Base-by-base conservation (phyloP, 2,329 filamentous ascomycete genomes). In the Cercospora sojina region DNA sequence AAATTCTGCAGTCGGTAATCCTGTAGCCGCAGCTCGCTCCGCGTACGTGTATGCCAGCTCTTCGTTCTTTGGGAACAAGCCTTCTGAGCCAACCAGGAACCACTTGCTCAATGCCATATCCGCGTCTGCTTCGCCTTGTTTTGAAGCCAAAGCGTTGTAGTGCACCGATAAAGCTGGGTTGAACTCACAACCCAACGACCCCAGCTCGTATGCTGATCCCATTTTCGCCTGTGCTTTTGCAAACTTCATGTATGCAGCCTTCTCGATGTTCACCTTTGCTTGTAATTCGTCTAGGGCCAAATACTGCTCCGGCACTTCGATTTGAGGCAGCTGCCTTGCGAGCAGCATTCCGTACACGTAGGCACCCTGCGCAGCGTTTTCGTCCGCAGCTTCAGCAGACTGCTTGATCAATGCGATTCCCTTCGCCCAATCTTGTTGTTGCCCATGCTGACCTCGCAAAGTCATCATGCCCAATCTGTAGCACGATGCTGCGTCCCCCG, bases 71-170 rank as follows among this genome's bases (percentile, higher is more conserved):
- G 91, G 87, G 76, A 99, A 97, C 6, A 96, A 85, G 23, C 90
- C 90, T 72, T 98, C 94, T 71, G 95, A 93, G 2, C 95, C 95
- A 75, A 96, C 98, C 29, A 99, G 84, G 77, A 98, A 99, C 95
- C 95, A 99, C 79, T 97, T 95, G 79, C 94, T 98, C 68, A 99
- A 93, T 29, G 94, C 93, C 80, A 99, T 91, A 67, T 97, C 93
- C 0, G 94, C 95, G 77, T 99, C 95, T 0, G 93, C 85, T 74
- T 98, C 93, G 18, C 93, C 94, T 80, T 98, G 95, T 70, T 91
- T 89, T 12, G 95, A 91, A 23, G 95, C 94, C 32, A 99, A 85
- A 41, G 92, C 92, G 75, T 98, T 97, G 82, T 99, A 99, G 77
- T 99, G 95, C 62, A 99, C 81, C 1, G 94, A 98, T 65, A 96